These are phyloP conservation scores for Tuber calosporum DNA, from an alignment of 495 filamentous ascomycete genomes.

Conservation along the genomic window DNA sequence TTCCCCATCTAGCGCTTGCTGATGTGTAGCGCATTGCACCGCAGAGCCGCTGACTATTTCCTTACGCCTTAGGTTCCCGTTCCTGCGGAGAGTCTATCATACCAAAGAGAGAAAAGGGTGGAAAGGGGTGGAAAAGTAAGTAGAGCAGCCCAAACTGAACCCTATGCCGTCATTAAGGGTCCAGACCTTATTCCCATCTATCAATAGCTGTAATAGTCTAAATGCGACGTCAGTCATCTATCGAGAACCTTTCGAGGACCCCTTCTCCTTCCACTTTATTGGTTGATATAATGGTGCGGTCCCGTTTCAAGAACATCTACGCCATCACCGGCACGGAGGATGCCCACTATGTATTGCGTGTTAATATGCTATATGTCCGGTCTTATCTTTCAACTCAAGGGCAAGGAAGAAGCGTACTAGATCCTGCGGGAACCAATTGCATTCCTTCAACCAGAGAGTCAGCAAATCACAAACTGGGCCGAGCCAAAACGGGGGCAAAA, in stretches of 20 bases:
- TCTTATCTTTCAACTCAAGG: constrained; percentile 30
- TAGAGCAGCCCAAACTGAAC: neutral
- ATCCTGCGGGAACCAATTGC: neutral
- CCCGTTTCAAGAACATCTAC: constrained; percentile 56
- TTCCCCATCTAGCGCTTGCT: neutral
- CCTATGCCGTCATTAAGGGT: neutral
- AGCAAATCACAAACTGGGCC: neutral
- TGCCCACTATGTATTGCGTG: constrained; percentile 35
- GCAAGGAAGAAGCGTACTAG: neutral
- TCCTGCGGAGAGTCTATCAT: neutral
- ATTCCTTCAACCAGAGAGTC: neutral
- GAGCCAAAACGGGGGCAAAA: neutral
- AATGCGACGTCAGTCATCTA: neutral
- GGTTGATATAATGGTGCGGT: constrained; percentile 56
- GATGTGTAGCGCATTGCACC: neutral
- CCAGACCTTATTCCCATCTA: neutral
- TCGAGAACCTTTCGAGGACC: neutral
- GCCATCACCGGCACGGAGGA: constrained; percentile 55
- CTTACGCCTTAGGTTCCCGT: neutral
- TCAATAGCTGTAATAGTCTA: neutral
- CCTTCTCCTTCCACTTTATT: constrained; percentile 17
- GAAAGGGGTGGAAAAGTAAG: neutral
- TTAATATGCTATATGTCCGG: neutral
- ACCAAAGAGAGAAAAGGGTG: neutral
- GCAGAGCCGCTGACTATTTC: neutral